phyloP scores from a whole-genome alignment of 1,284 basidiomycete species.

The Leccinum pachyderme region DNA sequence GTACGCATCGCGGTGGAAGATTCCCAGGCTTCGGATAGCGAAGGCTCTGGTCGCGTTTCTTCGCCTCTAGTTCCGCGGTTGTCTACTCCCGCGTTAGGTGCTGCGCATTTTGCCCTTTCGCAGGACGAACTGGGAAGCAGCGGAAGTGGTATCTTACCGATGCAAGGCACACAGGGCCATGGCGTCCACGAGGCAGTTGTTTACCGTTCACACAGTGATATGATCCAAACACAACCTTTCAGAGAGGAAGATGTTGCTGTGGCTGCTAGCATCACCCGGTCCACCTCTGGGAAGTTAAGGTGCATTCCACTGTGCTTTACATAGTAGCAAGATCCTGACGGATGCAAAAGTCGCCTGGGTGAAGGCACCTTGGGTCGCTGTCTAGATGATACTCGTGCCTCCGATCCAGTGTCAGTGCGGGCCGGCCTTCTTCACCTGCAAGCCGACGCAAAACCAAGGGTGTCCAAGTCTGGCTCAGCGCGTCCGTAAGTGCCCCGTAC shows the following conservation, averaged over 20 bases:
- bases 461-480: neutral
- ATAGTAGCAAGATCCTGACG: conserved; percentile 1
- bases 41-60: neutral
- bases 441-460: neutral
- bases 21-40: neutral
- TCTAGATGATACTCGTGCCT: neutral
- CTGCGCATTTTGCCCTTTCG: neutral
- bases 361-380: neutral
- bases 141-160: neutral
- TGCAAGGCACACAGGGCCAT: neutral
- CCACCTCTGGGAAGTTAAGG: neutral
- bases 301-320: neutral
- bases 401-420: neutral
- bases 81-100: neutral
- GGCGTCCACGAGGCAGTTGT: neutral
- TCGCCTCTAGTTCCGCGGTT: neutral
- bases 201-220: neutral
- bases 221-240: neutral
- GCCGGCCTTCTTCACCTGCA: neutral
- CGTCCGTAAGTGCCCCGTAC: conserved; percentile 8
- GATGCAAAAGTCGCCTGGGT: neutral
- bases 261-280: neutral
- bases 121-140: neutral
- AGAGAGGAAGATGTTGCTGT: neutral
- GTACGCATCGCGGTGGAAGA: neutral